Conservation (phyloP, 2,329 filamentous ascomycete genomes). For the Colletotrichum nymphaeae region DNA sequence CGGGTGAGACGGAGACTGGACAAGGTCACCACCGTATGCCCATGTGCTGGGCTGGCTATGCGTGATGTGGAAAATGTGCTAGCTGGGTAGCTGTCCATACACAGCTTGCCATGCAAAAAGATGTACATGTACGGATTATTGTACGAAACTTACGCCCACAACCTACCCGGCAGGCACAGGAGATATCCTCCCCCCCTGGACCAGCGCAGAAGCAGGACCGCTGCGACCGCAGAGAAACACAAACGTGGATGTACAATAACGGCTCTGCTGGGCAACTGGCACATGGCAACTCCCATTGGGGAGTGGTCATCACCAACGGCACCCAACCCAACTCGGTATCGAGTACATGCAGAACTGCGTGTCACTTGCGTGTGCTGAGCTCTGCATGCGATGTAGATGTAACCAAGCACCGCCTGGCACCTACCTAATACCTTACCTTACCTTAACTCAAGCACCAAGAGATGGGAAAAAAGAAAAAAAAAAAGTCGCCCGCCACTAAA, state of each 20-base stretch:
- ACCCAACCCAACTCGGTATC: constrained; percentile 2
- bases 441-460: too few relatives aligned
- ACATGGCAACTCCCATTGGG: neutral
- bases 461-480: too few relatives aligned
- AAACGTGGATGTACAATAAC: neutral
- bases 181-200: neutral
- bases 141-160: neutral
- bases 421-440: too few relatives aligned
- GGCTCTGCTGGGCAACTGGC: neutral
- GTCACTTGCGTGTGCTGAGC: neutral
- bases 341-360: constrained; percentile 13
- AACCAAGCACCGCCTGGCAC: constrained; percentile 8
- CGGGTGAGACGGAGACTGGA: constrained; percentile 26
- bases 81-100: neutral
- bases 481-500: neutral
- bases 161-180: too few relatives aligned
- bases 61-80: constrained; percentile 24
- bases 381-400: constrained; percentile 14
- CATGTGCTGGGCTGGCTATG: constrained; percentile 24
- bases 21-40: constrained; percentile 17
- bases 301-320: neutral
- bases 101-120: neutral
- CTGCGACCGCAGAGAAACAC: neutral
- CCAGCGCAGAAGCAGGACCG: neutral
- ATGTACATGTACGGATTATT: neutral